Conservation (phyloP, 192 early-diverging fungal genomes). For the Ambispora gerdemannii region DNA sequence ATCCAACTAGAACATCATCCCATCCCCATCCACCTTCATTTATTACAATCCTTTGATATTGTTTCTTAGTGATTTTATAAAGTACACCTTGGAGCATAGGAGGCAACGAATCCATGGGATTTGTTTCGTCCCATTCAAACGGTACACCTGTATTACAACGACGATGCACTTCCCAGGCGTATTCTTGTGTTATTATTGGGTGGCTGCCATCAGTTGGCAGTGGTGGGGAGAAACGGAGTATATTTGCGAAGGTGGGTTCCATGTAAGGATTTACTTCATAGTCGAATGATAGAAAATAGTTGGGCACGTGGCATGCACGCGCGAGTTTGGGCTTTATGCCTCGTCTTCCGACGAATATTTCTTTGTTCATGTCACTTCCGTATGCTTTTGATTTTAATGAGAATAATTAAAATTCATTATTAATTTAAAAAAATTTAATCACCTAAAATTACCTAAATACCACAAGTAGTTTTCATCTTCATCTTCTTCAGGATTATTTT, state of each 20-base stretch:
- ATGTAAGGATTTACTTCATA: constrained; percentile 35
- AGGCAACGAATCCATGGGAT: constrained; percentile 32
- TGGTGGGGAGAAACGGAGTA: constrained; percentile 23
- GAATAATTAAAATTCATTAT: neutral
- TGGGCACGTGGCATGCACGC: constrained; percentile 29
- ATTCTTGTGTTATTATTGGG: constrained; percentile 27
- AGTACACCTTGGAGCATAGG: constrained; percentile 38
- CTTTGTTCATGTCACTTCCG: constrained; percentile 39
- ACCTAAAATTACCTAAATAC: neutral
- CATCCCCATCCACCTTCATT: constrained; percentile 36
- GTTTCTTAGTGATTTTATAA: constrained; percentile 33
- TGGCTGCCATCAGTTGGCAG: too few species aligned
- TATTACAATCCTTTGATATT: constrained; percentile 31
- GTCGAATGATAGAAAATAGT: constrained; percentile 41
- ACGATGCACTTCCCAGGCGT: constrained; percentile 34
- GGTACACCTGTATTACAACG: constrained; percentile 30
- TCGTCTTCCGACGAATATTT: constrained; percentile 34
- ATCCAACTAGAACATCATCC: constrained; percentile 37
- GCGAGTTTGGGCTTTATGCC: constrained; percentile 35
- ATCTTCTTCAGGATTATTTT: neutral
- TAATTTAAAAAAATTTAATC: neutral
- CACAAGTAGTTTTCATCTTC: neutral
- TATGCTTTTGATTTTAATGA: constrained; percentile 17
- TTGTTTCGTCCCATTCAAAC: constrained; percentile 35
- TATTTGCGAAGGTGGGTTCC: constrained; percentile 41